Evolutionary conservation across 495 filamentous ascomycete species (phyloP).

Genomic region (Penicillium angulare): DNA sequence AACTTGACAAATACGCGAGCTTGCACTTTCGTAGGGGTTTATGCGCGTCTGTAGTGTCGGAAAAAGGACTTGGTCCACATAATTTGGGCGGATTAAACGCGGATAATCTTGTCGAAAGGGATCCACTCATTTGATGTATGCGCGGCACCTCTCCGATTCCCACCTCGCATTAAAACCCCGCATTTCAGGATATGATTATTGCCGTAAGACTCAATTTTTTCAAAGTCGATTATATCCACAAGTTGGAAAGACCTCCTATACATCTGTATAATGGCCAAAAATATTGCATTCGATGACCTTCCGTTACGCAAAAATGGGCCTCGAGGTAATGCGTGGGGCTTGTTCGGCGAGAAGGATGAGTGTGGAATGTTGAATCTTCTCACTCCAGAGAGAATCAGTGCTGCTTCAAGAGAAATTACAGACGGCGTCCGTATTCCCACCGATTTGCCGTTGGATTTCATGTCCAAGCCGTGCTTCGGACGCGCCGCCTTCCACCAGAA

Average conservation of each 20-base stretch:
- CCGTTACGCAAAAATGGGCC: constrained; percentile 45
- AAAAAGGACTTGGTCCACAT: no score
- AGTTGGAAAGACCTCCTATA: background rate
- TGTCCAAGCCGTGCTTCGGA: constrained; percentile 8
- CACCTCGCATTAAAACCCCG: no score
- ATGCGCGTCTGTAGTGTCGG: background rate
- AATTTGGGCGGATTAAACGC: no score
- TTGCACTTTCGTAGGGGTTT: background rate
- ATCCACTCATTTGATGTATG: no score
- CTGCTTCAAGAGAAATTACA: constrained; percentile 30
- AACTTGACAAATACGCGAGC: background rate
- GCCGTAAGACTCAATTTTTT: no score
- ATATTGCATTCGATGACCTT: constrained; percentile 38
- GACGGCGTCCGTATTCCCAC: constrained; percentile 26
- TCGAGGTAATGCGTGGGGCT: constrained; percentile 51
- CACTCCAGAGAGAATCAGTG: constrained; percentile 40
- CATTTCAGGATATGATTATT: no score
- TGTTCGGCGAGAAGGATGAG: constrained; percentile 42
- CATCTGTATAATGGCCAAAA: background rate
- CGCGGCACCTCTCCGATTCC: no score
- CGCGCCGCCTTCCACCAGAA: constrained; percentile 7
- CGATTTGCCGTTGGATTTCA: constrained; percentile 6
- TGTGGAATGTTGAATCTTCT: constrained; percentile 53
- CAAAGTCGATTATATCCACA: background rate
- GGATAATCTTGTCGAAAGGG: no score